Evolutionary conservation across 495 filamentous ascomycete genomes (phyloP), one percentile per base, ranked within the genome.

Genomic region (Talaromyces adpressus): DNA sequence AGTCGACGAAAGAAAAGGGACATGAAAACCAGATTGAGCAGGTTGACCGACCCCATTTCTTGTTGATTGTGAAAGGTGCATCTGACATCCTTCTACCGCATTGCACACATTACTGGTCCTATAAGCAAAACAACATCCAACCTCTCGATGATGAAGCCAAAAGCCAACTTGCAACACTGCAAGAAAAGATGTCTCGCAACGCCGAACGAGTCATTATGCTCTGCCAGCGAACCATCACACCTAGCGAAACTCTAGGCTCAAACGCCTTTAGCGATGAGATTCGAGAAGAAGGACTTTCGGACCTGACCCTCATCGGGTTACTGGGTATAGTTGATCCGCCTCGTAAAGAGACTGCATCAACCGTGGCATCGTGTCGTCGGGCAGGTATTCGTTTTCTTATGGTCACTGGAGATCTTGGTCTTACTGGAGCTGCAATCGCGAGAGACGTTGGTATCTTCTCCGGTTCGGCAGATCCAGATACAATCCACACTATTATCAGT

Each of bases 381-480:
- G 87, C 87, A 8, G 83, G 84, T 8, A 86, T 89, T 47, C 76
- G 83, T 20, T 79, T 89, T 32, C 85, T 88, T 65, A 90, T 89
- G 87, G 65, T 75, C 7, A 91, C 89, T 25, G 89, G 89, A 34
- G 89, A 92, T 69, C 88, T 87, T 65, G 84, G 85, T 11, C 77
- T 89, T 22, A 91, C 89, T 2, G 88, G 87, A 0, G 79, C 83
- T 64, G 85, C 88, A 3, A 90, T 91, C 63, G 87, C 87, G 5
- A 71, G 75, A 3, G 82, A 89, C 22, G 86, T 85, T 65, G 86
- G 86, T 12, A 91, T 91, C 69, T 80, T 87, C 65, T 85, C 80
- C 18, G 74, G 75, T 0, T 36, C 61, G 0, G 68, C 60, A 0
- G 74, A 71, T 65, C 79, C 69, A 22, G 79, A 71, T 64, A 79